Base-by-base conservation (phyloP, 1,139 yeast genomes). In the Geotrichum restrictum region DNA sequence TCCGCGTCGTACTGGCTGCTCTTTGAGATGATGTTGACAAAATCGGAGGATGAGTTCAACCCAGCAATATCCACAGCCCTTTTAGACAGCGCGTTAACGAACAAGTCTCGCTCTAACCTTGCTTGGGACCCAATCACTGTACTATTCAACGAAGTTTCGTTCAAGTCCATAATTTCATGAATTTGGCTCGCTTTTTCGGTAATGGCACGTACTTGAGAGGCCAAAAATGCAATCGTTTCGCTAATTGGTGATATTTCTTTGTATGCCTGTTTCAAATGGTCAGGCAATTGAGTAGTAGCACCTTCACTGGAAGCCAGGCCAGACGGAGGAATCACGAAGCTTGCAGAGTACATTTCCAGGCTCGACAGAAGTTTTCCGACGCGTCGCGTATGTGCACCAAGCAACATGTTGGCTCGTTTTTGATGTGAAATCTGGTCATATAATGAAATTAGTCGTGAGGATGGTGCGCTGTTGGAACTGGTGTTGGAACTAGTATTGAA, bases 11-110 rank as follows among this genome's bases (percentile, higher is more conserved):
- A n/a, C 29, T 41, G 36, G 11, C 14, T 18, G 36, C n/a, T n/a
- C 21, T 41, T 41, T 2, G 45, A 41, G 10, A 41, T 41, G 24
- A 41, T 19, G 7, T 41, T 41, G 24, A 41, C 45, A 7, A 29
- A 29, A 21, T 41, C 27, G 6, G 45, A 41, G 5, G 45, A 27
- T 6, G 45, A 29, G 19, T 41, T 41, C 5, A 53, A 37, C 14
- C 58, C 59, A 16, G 56, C 45, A n/a, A 43, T 24, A 11, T 59
- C 56, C 8, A 60, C 49, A 0, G 60, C 63, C 14, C 61, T 52
- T 22, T 52, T 49, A 7, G 56, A 49, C 34, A 59, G 54, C 24
- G 54, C 47, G 29, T 58, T 57, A 4, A 61, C 52, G 46, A 59
- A 61, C 37, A 49, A 22, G 22, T 61, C 63, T 5, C 64, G 54